Conservation (phyloP, 257 asterid species). For the Capsicum rhomboideum region DNA sequence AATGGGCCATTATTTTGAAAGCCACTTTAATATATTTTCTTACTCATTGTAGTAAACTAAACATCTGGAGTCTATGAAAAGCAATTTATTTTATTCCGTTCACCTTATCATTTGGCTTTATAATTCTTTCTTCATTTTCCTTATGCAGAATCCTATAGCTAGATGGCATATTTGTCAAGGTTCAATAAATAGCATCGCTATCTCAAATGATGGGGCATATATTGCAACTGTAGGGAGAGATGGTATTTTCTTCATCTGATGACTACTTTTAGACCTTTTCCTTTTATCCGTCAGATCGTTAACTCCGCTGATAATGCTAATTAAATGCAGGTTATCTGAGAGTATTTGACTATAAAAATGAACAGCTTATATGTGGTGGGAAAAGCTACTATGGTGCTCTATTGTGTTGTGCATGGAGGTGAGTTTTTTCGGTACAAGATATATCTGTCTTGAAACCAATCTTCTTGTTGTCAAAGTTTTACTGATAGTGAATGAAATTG, state of each 20-base stretch:
- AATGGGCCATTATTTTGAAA: neutral
- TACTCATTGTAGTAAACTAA: neutral
- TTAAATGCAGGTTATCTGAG: slow-evolving; percentile 68
- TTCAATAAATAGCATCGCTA: slow-evolving; percentile 66
- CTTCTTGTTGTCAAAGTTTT: slow-evolving; percentile 4
- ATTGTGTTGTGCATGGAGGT: slow-evolving; percentile 98
- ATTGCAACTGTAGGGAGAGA: slow-evolving; percentile 87
- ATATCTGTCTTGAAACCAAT: neutral
- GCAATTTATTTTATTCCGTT: neutral
- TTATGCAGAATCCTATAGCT: slow-evolving; percentile 85
- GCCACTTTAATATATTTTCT: neutral
- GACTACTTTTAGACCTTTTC: slow-evolving; percentile 6
- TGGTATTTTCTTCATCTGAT: slow-evolving; percentile 37
- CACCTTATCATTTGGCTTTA: neutral
- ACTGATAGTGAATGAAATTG: slow-evolving; percentile 35
- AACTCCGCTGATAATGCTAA: slow-evolving; percentile 1
- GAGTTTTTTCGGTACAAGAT: slow-evolving; percentile 1
- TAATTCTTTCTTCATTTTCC: slow-evolving; percentile 1
- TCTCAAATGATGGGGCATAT: slow-evolving; percentile 71
- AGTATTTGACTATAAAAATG: slow-evolving; percentile 82
- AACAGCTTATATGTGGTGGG: slow-evolving; percentile 86
- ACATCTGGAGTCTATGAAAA: neutral
- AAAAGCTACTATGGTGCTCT: slow-evolving; percentile 97
- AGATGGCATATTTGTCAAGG: slow-evolving; percentile 99
- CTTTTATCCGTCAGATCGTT: neutral